Base-by-base conservation (phyloP, 768 basidiomycete species). In the Galerina sulciceps region DNA sequence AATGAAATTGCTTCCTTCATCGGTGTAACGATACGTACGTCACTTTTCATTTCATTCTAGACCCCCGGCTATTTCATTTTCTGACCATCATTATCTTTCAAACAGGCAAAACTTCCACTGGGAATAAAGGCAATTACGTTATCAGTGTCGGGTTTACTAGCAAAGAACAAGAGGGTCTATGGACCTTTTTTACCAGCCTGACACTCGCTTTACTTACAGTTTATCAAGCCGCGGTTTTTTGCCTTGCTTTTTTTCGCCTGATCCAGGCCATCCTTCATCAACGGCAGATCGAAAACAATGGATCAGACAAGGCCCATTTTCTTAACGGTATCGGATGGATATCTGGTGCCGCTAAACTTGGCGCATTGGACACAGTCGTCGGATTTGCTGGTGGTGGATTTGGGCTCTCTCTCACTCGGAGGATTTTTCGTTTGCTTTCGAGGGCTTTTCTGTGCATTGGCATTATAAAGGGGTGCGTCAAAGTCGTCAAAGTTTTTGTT, bases 261-360 rank as follows among this genome's bases (percentile, higher is more conserved):
- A 66, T 78, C 34, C 78, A 69, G 23, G 83, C 80, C 22, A 65
- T 86, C 47, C 37, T 84, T 10, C 75, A 82, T 52, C 82, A 85
- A 66, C 81, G 82, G 15, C 73, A 73, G 6, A 82, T 87, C 50
- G 85, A 88, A 58, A 69, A 71, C 1, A 66, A 76, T 6, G 72
- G 72, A 10, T 73, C 74, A 44, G 79, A 83, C 57, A 75, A 79
- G 53, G 69, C 73, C 0, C 81, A 85, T 67, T 70, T 83, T 17
- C 75, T 87, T 62, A 81, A 78, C 57, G 91, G 91, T 10, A 80
- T 84, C 10, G 83, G 77, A 15, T 93, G 89, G 90, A 77, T 91
- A 44, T 74, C 80, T n/a, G 74, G 67, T 0, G 89, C 84, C 3
- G 67, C 89, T 55, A 82, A 85, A 65, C 66, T 92, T 22, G 88